A percentile compares a stretch with the other conserved stretches of the same genome.
Conservation (phyloP, 768 basidiomycete genomes). For the Neoboletus brunneissimus region DNA sequence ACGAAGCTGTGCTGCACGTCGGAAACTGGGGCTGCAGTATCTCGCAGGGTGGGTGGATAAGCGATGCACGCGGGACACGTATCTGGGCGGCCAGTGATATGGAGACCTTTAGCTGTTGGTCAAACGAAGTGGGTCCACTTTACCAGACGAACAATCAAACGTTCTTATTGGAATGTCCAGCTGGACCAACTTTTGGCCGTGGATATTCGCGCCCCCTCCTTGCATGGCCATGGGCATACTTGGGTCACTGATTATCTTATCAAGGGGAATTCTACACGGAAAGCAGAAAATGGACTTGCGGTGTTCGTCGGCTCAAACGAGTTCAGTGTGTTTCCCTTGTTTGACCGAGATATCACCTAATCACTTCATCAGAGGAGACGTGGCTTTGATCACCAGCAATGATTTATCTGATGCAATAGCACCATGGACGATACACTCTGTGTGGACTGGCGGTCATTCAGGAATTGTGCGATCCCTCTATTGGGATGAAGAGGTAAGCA, state of each 20-base stretch:
- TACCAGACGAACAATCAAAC: neutral
- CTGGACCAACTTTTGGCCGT: slow-evolving; percentile 54
- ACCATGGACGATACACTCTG: slow-evolving; percentile 49
- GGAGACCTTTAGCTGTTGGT: slow-evolving; percentile 91
- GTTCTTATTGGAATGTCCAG: slow-evolving; percentile 35
- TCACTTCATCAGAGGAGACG: slow-evolving; percentile 46
- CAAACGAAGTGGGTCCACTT: slow-evolving; percentile 50
- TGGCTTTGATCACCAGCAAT: slow-evolving; percentile 50
- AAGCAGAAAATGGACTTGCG: slow-evolving; percentile 34
- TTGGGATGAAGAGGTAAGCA: slow-evolving; percentile 52
- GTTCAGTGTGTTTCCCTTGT: slow-evolving; percentile 36
- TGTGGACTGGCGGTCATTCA: slow-evolving; percentile 54
- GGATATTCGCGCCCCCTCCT: slow-evolving; percentile 64
- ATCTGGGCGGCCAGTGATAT: slow-evolving; percentile 92
- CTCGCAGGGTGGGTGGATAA: slow-evolving; percentile 72
- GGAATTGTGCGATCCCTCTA: slow-evolving; percentile 55
- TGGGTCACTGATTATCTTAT: slow-evolving; percentile 84
- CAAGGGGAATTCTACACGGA: slow-evolving; percentile 39
- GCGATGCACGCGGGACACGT: slow-evolving; percentile 31
- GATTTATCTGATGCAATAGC: slow-evolving; percentile 36
- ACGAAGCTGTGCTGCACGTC: slow-evolving; percentile 77
- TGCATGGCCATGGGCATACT: slow-evolving; percentile 52
- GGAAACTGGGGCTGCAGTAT: slow-evolving; percentile 86
- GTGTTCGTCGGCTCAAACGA: slow-evolving; percentile 75
- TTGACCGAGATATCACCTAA: neutral